Evolutionary conservation across 1,284 basidiomycete species (phyloP), one percentile per base, ranked within the genome.

Genomic region (Ustilago xerochloae): DNA sequence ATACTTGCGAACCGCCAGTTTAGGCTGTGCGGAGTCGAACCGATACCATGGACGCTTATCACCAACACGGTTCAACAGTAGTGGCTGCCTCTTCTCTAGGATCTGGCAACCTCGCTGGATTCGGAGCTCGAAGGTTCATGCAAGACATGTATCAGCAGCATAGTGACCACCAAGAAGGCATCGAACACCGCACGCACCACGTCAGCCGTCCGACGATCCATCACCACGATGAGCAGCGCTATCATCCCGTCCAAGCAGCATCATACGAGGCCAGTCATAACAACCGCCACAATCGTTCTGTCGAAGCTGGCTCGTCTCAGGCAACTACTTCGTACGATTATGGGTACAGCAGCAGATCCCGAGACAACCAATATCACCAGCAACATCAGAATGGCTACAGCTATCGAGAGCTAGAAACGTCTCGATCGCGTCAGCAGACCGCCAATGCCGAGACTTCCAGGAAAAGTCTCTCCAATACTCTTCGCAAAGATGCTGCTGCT

Each of bases 81-180:
- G 41, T 52, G 20, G 24, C 46, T 6, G 32, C 29, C 46, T 26
- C 15, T 15, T 13, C 32, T 15, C 12, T n/a, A 15, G 53, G 47
- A 2, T 45, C 57, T 13, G 68, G 48, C 32, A 75, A 75, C 46
- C 32, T 71, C n/a, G 73, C 73, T 16, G 73, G 73, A 18, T 71
- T 75, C n/a, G 73, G 73, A 2, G 63, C 63, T 28, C 56, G 63
- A 9, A 60, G 64, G 15, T 75, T 75, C 62, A 60, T 59, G 54
- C 60, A 63, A 45, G 68, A 67, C 48, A 54, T 64, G 60, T 73
- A 62, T 48, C 60, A 60, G 8, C 69, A 51, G 36, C 28, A 45
- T 6, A 20, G 15, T 18, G 20, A 51, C 20, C 52, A 29, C 10
- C n/a, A 46, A n/a, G 39, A 59, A 8, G 20, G 41, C 47, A 10